A percentile compares a stretch with the other conserved stretches of the same genome.
phyloP scores from a whole-genome alignment of 2,329 filamentous ascomycete genomes.

The Boeremia exigua region DNA sequence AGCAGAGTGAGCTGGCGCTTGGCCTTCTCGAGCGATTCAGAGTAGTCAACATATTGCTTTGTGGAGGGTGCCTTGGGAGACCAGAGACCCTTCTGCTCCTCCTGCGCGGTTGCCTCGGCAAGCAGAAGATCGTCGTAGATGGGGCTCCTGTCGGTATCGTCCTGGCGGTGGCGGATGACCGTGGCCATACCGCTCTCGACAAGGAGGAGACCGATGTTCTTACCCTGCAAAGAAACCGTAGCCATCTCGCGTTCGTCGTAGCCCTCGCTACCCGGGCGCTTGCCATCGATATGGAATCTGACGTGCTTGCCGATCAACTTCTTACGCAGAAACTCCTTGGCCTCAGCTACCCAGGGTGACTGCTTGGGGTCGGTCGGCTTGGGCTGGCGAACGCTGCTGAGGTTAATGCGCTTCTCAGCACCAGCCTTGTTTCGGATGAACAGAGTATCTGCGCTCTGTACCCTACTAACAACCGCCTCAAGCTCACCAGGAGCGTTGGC shows the following conservation, averaged over 20 bases:
- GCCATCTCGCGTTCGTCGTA: constrained; percentile 96
- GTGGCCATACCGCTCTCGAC: constrained; percentile 95
- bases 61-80: constrained; percentile 83
- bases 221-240: constrained; percentile 80
- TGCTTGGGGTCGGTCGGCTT: constrained; percentile 86
- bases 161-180: constrained; percentile 92
- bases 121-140: constrained; percentile 90
- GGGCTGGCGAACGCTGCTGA: constrained; percentile 94
- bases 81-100: constrained; percentile 94
- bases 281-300: constrained; percentile 85
- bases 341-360: constrained; percentile 86
- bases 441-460: constrained; percentile 88
- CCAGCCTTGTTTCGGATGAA: constrained; percentile 85
- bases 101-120: constrained; percentile 81
- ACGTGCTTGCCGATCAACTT: constrained; percentile 96
- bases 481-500: constrained; percentile 65
- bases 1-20: constrained; percentile 90
- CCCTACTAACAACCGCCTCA: constrained; percentile 83
- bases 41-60: constrained; percentile 86
- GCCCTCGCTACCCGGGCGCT: constrained; percentile 85
- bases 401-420: constrained; percentile 83
- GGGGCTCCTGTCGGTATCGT: constrained; percentile 90
- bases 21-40: constrained; percentile 90
- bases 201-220: constrained; percentile 82
- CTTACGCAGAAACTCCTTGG: constrained; percentile 95